phyloP scores from a whole-genome alignment of 1,284 basidiomycete genomes.

The Thecaphora thlaspeos region DNA sequence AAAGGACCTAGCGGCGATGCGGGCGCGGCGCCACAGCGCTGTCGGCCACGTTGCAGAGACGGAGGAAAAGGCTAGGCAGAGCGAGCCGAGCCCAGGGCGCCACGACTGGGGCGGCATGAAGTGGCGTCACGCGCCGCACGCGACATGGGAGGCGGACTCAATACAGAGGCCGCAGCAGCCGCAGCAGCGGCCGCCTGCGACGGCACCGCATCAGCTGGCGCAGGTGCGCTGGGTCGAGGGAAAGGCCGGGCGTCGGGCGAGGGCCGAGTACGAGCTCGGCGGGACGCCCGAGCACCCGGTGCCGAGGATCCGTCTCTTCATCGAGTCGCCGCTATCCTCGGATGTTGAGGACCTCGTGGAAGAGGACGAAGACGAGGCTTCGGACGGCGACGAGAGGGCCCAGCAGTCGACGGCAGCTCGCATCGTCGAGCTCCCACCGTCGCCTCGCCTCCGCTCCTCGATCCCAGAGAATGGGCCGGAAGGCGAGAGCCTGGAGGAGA shows the following conservation, averaged over 20 bases:
- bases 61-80: not conserved
- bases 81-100: slow-evolving; percentile 24
- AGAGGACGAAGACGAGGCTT: slow-evolving; percentile 11
- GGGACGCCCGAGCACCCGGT: slow-evolving; percentile 56
- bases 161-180: too few relatives aligned
- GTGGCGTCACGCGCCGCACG: too few relatives aligned
- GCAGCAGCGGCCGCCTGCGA: too few relatives aligned
- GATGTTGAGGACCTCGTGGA: slow-evolving; percentile 28
- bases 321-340: slow-evolving; percentile 48
- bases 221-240: slow-evolving; percentile 49
- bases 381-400: slow-evolving; percentile 16
- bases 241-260: slow-evolving; percentile 50
- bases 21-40: slow-evolving; percentile 12
- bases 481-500: slow-evolving; percentile 31
- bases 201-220: too few relatives aligned
- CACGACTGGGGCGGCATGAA: slow-evolving; percentile 33
- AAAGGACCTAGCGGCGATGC: slow-evolving; percentile 41
- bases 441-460: slow-evolving; percentile 10
- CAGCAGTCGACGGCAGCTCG: slow-evolving; percentile 2
- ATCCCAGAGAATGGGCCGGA: slow-evolving; percentile 35
- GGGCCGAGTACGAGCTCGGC: slow-evolving; percentile 59
- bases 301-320: slow-evolving; percentile 57
- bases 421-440: not conserved
- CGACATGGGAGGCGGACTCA: too few relatives aligned
- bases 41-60: slow-evolving; percentile 8